Percentiles rank a stretch among this genome's conserved stretches.
phyloP scores from a whole-genome alignment of 2,329 filamentous ascomycete species.

The Furcasterigmium furcatum region DNA sequence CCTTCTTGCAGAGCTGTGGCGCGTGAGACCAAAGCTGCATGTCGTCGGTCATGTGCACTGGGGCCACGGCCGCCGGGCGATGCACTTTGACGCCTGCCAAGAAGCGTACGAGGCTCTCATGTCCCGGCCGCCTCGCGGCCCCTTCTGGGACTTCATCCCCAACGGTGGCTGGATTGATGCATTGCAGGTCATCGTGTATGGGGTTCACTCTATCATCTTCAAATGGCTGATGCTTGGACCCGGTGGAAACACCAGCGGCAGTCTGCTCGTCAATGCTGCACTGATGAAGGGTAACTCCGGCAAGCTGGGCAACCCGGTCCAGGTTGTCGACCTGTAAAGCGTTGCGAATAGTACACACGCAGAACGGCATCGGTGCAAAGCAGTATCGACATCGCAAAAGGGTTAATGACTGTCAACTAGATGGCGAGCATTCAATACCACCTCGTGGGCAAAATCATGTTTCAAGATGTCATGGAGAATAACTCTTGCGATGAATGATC shows the following conservation, averaged over 20 bases:
- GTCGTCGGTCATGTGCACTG: constrained; percentile 85
- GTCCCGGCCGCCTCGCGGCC: constrained; percentile 36
- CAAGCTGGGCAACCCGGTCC: constrained; percentile 35
- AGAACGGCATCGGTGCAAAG: no score
- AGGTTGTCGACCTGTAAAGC: constrained; percentile 30
- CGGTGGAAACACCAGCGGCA: constrained; percentile 42
- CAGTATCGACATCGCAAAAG: constrained; percentile 15
- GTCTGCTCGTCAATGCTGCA: constrained; percentile 53
- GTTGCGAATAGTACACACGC: no score
- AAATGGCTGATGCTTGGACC: constrained; percentile 55
- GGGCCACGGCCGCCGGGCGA: constrained; percentile 64
- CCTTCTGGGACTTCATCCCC: constrained; percentile 43
- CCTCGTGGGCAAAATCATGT: no score
- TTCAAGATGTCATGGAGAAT: no score
- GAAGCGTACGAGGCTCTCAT: constrained; percentile 66
- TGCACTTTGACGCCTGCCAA: constrained; percentile 75
- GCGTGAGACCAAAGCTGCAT: constrained; percentile 71
- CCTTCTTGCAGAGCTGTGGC: constrained; percentile 70
- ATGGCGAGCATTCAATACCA: not conserved
- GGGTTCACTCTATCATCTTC: constrained; percentile 46
- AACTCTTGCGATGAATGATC: not conserved
- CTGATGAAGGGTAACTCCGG: constrained; percentile 54
- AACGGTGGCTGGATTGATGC: constrained; percentile 43
- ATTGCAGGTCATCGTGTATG: constrained; percentile 39
- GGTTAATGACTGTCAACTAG: not conserved